Evolutionary conservation across 306 rosid genomes (phyloP), one percentile per base, ranked within the genome.

Genomic region (Alnus glutinosa): DNA sequence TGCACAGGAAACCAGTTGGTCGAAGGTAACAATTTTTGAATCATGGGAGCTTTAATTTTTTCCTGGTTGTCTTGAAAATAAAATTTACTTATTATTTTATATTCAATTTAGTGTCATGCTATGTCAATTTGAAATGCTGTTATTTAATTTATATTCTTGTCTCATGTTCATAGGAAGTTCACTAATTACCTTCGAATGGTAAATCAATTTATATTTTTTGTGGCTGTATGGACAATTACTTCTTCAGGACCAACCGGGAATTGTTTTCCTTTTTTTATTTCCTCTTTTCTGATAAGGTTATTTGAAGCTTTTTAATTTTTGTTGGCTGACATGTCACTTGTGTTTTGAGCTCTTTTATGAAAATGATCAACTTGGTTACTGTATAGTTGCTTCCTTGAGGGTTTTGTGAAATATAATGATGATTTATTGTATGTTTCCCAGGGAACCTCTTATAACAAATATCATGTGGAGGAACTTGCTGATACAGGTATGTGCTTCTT

Each of bases 381-480:
- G 2, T 74, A 2, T 23, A 12, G 28, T 64, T 49, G 19, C 49
- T n/a, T 78, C 74, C 79, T n/a, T 62, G 48, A 62, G 80, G 80
- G 76, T 48, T 76, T 36, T 76, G 44, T 52, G 67, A 42, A 39
- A 63, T 46, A 18, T 72, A 37, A 32, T 77, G 70, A 85, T 42
- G 6, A 50, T 70, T 13, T 80, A 57, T 79, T 73, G n/a, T 78
- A 7, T 63, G 34, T 71, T 87, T 76, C 73, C 32, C 92, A 94
- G 98, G 49, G 98, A 95, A 78, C 96, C 98, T 61, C 97, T 95
- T 8, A 82, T 95, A 64, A 87, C 98, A 67, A 95, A 95, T 78
- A 85, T 95, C 61, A 91, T 95, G 98, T 92, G 98, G 98, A 91
- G 98, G 85, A 95, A 95, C 79, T 83, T 95, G 84, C 79, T 92